Evolutionary conservation across 108 stramenopile genomes (phyloP).

Genomic region (Bacterosira constricta): DNA sequence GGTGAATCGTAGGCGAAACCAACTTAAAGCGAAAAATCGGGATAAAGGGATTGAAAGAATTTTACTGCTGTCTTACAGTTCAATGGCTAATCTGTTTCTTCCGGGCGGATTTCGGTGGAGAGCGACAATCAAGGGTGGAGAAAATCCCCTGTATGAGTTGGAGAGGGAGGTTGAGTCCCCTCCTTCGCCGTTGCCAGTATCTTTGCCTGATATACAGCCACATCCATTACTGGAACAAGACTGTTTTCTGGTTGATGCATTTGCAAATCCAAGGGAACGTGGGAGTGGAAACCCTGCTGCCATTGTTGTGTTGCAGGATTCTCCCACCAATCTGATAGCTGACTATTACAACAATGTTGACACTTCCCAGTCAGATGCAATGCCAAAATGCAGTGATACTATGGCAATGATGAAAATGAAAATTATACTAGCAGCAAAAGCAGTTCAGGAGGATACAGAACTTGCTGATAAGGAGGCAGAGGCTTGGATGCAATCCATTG

Average conservation of each 20-base stretch:
- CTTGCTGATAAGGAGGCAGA: conserved; percentile 3
- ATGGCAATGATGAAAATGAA: conserved; percentile 6
- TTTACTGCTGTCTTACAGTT: conserved; percentile 61
- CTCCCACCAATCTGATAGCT: conserved; percentile 27
- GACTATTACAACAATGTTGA: neutral
- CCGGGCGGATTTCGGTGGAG: conserved; percentile 67
- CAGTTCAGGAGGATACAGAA: conserved; percentile 6
- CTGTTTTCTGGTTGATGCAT: conserved; percentile 42
- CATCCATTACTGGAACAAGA: conserved; percentile 16
- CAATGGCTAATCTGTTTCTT: conserved; percentile 72
- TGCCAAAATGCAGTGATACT: conserved; percentile 14
- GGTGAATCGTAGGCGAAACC: conserved; percentile 17
- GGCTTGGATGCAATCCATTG: conserved; percentile 87
- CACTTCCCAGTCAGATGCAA: neutral
- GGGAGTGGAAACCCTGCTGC: conserved; percentile 96
- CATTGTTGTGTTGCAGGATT: conserved; percentile 71
- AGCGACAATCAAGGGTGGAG: conserved; percentile 48
- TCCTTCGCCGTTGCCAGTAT: neutral
- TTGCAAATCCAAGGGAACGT: conserved; percentile 31
- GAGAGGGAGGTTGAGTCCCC: conserved; percentile 40
- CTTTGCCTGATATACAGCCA: conserved; percentile 1
- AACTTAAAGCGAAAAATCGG: conserved; percentile 14
- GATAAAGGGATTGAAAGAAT: conserved; percentile 46
- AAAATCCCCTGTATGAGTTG: conserved; percentile 73
- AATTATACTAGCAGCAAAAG: neutral